These are phyloP conservation scores for Luzula sylvatica DNA, from an alignment of 176 grass and related monocot species.

Conservation along the genomic window DNA sequence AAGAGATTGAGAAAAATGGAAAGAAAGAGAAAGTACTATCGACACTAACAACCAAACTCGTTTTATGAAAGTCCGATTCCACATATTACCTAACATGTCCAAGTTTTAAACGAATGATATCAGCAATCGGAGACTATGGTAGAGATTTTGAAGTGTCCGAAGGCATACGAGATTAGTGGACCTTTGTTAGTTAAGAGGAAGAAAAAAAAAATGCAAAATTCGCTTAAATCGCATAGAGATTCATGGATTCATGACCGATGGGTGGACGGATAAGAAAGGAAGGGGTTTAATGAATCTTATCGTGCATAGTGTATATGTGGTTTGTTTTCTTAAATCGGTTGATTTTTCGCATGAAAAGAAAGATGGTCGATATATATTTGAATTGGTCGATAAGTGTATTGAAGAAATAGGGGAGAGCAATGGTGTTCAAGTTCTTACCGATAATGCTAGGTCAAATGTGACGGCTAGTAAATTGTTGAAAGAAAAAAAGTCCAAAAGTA, in stretches of 20 bases:
- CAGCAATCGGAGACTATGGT: background rate
- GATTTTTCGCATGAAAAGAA: background rate
- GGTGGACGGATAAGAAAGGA: constrained; percentile 5
- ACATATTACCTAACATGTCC: background rate
- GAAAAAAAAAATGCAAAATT: background rate
- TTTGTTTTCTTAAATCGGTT: background rate
- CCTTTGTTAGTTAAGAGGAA: background rate
- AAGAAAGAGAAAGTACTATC: background rate
- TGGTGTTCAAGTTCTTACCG: constrained; percentile 6
- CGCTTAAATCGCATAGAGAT: background rate
- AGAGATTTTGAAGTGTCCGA: background rate
- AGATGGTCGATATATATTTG: background rate
- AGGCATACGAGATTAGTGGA: background rate
- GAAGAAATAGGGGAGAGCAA: constrained; percentile 13
- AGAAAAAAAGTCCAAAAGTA: no score
- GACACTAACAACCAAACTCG: background rate
- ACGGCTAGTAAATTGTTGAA: no score
- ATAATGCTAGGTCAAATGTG: background rate
- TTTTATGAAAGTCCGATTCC: constrained; percentile 7
- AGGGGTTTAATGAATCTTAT: constrained; percentile 14
- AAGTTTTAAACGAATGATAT: background rate
- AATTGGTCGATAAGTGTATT: background rate
- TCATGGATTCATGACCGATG: constrained; percentile 9
- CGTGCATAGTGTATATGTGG: constrained; percentile 1
- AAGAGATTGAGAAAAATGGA: background rate